Evolutionary conservation across 1,139 yeast species (phyloP).

Genomic region (Yamadazyma conglobata): DNA sequence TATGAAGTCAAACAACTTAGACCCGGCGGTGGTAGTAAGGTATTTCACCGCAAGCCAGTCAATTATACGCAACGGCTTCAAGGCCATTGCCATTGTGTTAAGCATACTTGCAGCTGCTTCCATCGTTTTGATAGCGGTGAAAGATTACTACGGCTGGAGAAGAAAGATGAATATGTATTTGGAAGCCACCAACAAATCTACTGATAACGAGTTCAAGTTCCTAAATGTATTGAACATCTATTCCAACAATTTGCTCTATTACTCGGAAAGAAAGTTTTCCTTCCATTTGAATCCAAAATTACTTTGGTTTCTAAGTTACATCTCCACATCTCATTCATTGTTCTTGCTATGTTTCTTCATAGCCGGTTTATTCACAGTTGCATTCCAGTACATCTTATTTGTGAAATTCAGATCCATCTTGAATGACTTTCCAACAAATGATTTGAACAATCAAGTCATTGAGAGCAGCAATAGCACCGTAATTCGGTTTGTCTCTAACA

Average conservation of each 20-base stretch:
- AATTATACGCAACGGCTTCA: conserved; percentile 6
- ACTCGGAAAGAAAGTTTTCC: conserved; percentile 6
- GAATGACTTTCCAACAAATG: conserved; percentile 7
- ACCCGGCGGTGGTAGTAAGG: conserved; percentile 15
- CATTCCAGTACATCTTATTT: conserved; percentile 45
- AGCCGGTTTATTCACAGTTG: conserved; percentile 45
- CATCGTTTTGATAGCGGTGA: conserved; percentile 39
- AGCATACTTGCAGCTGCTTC: conserved; percentile 22
- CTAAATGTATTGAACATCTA: conserved; percentile 16
- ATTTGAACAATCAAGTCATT: conserved; percentile 5
- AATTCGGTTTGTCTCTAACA: conserved; percentile 9
- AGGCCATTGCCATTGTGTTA: conserved; percentile 19
- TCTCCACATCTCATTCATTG: conserved; percentile 45
- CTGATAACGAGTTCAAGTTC: conserved; percentile 11
- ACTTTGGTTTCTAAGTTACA: conserved; percentile 49
- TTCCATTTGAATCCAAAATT: conserved; percentile 5
- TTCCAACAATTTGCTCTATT: conserved; percentile 18
- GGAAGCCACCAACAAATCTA: conserved; percentile 1
- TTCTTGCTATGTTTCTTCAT: conserved; percentile 44
- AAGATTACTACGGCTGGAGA: conserved; percentile 51
- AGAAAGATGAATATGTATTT: conserved; percentile 31
- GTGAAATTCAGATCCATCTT: conserved; percentile 14
- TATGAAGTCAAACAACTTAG: conserved; percentile 19
- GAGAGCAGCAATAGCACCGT: conserved; percentile 4
- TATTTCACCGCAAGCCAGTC: conserved; percentile 8